Evolutionary conservation across 2,329 filamentous ascomycete genomes (phyloP).

Genomic region (Dothistroma pini): DNA sequence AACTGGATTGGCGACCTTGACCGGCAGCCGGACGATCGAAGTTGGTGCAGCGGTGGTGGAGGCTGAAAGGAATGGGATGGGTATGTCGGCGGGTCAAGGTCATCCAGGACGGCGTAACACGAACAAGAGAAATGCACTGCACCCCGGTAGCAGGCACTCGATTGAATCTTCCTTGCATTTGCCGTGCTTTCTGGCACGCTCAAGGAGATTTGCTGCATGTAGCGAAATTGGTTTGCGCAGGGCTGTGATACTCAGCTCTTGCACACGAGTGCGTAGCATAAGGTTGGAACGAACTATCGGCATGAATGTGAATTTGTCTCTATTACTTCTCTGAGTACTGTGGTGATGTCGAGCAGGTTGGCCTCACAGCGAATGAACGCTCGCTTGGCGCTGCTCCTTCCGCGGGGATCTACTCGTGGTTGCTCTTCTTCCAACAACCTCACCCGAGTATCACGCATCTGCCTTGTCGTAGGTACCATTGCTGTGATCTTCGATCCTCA

Average conservation of each 20-base stretch:
- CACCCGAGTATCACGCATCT: too few species aligned
- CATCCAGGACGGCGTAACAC: conserved; percentile 11
- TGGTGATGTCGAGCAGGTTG: background rate
- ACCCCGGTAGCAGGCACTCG: background rate
- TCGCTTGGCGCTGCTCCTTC: background rate
- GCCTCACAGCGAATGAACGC: background rate
- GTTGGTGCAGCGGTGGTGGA: conserved; percentile 19
- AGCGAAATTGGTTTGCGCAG: conserved; percentile 4
- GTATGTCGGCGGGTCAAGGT: conserved; percentile 11
- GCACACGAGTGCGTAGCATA: conserved; percentile 1
- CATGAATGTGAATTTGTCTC: background rate
- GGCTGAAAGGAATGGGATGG: conserved; percentile 10
- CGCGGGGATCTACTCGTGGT: background rate
- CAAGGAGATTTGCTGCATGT: conserved; percentile 8
- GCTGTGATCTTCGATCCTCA: too few species aligned
- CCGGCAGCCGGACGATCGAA: conserved; percentile 27
- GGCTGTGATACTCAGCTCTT: background rate
- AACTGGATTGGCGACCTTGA: conserved; percentile 33
- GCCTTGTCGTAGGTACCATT: too few species aligned
- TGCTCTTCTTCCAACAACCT: too few species aligned
- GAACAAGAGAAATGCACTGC: conserved; percentile 2
- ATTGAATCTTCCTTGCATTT: conserved; percentile 6
- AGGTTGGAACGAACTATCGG: conserved; percentile 2
- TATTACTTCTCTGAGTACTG: background rate
- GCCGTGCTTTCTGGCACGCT: conserved; percentile 1